Percentiles rank a stretch among this genome's conserved stretches.
Conservation (phyloP, 2,329 filamentous ascomycete species). For the Eurotiales sp. region DNA sequence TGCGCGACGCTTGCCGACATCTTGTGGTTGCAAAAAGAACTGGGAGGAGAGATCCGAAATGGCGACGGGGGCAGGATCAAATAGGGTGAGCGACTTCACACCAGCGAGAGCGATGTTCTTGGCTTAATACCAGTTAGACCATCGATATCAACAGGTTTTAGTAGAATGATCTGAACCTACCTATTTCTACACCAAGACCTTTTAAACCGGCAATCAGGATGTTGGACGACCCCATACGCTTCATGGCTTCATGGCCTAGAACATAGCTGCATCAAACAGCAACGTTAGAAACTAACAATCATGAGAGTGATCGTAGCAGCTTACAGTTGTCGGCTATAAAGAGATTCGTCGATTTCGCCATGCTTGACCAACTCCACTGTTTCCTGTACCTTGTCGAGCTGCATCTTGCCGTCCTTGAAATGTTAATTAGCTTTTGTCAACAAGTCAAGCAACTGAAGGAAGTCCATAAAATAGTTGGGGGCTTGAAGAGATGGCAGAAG, state of each 20-base stretch:
- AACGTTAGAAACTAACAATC: constrained; percentile 13
- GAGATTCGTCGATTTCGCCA: constrained; percentile 64
- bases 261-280: constrained; percentile 50
- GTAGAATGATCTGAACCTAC: constrained; percentile 29
- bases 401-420: constrained; percentile 54
- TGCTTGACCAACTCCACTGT: constrained; percentile 59
- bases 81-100: constrained; percentile 93
- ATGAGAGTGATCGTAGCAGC: constrained; percentile 14
- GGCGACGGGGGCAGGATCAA: constrained; percentile 79
- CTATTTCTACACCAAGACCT: constrained; percentile 91
- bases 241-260: constrained; percentile 83
- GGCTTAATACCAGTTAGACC: constrained; percentile 46
- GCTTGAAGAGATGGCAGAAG: neutral
- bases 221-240: constrained; percentile 96
- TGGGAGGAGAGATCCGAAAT: constrained; percentile 92
- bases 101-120: constrained; percentile 98
- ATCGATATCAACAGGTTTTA: neutral
- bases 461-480: neutral
- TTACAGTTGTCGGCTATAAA: constrained; percentile 63
- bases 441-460: neutral
- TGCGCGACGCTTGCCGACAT: constrained; percentile 89
- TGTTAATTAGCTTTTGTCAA: constrained; percentile 12
- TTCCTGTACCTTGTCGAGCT: constrained; percentile 57
- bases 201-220: constrained; percentile 88
- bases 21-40: constrained; percentile 86